Evolutionary conservation across 306 rosid species (phyloP), one percentile per base, ranked within the genome.

Genomic region (Pachyrhizus erosus): DNA sequence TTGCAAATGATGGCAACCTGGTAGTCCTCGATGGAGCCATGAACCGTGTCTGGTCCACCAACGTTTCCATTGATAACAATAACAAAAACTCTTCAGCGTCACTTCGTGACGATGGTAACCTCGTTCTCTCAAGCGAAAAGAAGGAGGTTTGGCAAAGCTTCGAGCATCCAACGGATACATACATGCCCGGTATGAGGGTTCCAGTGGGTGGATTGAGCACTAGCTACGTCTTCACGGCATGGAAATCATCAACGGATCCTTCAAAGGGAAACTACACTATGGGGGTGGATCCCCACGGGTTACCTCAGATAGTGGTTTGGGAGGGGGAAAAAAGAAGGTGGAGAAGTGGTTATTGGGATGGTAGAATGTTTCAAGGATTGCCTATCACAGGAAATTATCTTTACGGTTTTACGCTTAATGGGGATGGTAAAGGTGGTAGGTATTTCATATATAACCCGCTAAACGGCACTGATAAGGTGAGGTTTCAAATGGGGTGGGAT

Each of bases 311-410:
- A 13, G 87, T 92, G 80, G 57, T 94, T 68, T 92, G 98, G 97
- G 86, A 90, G 4, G 94, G 91, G 4, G 52, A 42, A 5, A 10
- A 42, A 0, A 86, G 97, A 73, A 80, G 83, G 60, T 94, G 97
- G 98, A 86, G 97, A 79, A 94, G 97, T 62, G 98, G 98, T 8
- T 89, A 91, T 48, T 94, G 97, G 94, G 91, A 91, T 79, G 83
- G 31, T 39, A 86, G 88, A 80, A 57, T 76, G 13, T 92, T 94
- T 31, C 73, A 77, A 8, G 94, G 98, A 2, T 26, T 94, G 4
- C 78, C 82, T 1, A 89, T 90, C 91, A 70, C 79, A 3, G 87
- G 89, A 0, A 82, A 3, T 21, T 62, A 60, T 21, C 17, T 75
- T 2, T 81, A 73, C 54, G 98, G 98, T 5, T 92, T 94, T 60